These are phyloP conservation scores for Plantago coronopus DNA, from an alignment of 305 asterid species.

Conservation along the genomic window DNA sequence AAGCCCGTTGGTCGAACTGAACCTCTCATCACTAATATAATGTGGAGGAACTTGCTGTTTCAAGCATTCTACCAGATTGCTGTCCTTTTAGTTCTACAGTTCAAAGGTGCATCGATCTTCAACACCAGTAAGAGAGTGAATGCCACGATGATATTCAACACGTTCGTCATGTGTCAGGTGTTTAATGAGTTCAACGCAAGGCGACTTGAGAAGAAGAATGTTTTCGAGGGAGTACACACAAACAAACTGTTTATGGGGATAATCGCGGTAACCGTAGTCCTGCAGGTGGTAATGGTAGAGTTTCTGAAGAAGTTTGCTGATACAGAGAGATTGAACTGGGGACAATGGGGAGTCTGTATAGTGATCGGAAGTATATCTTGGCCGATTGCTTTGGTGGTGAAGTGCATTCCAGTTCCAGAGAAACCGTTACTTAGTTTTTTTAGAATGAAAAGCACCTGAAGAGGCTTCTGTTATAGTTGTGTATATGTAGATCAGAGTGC, in stretches of 20 bases:
- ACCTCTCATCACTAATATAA: conserved; percentile 89
- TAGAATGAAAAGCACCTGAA: conserved; percentile 25
- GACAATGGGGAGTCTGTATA: conserved; percentile 55
- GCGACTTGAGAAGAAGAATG: conserved; percentile 82
- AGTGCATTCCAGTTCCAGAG: conserved; percentile 75
- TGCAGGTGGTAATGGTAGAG: no score
- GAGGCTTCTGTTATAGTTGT: no score
- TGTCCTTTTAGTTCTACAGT: no score
- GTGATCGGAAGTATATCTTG: conserved; percentile 65
- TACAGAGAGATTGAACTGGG: no score
- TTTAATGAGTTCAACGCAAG: conserved; percentile 93
- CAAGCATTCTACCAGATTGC: conserved; percentile 66
- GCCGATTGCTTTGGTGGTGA: conserved; percentile 87
- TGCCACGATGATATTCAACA: conserved; percentile 83
- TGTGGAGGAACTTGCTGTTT: conserved; percentile 93
- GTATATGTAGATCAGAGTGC: no score
- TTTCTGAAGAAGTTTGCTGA: no score
- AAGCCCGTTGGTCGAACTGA: conserved; percentile 99
- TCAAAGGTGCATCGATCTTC: no score
- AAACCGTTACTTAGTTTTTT: conserved; percentile 49
- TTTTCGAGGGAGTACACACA: conserved; percentile 63
- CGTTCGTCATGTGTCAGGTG: conserved; percentile 90
- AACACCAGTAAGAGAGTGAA: no score
- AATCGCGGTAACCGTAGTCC: conserved; percentile 57
- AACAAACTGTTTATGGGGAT: conserved; percentile 79